phyloP scores from a whole-genome alignment of 2,329 filamentous ascomycete species.

The Trichoderma semiorbis region DNA sequence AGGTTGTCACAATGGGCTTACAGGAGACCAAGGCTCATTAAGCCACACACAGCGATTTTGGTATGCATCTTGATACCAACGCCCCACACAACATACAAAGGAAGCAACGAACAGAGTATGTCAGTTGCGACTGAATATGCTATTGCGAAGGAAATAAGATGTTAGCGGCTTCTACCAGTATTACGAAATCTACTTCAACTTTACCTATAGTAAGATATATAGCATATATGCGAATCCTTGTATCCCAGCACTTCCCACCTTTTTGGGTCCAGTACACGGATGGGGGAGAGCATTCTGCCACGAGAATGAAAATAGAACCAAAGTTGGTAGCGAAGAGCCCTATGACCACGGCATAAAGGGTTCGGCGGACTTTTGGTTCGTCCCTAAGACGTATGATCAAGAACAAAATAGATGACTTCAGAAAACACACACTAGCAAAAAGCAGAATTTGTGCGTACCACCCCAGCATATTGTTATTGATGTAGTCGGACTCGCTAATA shows the following conservation, averaged over 20 bases:
- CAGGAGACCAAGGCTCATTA: background rate
- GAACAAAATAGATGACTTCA: background rate
- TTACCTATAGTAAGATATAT: background rate
- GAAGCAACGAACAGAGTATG: background rate
- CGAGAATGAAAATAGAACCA: background rate
- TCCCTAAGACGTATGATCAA: background rate
- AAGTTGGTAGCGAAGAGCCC: background rate
- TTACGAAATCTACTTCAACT: background rate
- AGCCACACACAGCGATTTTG: background rate
- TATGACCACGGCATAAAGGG: background rate
- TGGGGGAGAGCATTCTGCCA: background rate
- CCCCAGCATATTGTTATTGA: background rate
- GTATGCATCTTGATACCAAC: background rate
- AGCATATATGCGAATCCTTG: background rate
- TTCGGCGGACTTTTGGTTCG: background rate
- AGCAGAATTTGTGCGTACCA: background rate
- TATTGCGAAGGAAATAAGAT: background rate
- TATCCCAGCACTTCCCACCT: background rate
- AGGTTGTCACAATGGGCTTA: background rate
- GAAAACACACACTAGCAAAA: background rate
- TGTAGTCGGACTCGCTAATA: background rate
- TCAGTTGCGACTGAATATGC: background rate
- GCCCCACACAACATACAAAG: background rate
- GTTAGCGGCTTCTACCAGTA: background rate
- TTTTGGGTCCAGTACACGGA: background rate